Evolutionary conservation across 148 eudicot genomes (phyloP), one percentile per base, ranked within the genome.

Genomic region (Tetragonia tetragonoides): DNA sequence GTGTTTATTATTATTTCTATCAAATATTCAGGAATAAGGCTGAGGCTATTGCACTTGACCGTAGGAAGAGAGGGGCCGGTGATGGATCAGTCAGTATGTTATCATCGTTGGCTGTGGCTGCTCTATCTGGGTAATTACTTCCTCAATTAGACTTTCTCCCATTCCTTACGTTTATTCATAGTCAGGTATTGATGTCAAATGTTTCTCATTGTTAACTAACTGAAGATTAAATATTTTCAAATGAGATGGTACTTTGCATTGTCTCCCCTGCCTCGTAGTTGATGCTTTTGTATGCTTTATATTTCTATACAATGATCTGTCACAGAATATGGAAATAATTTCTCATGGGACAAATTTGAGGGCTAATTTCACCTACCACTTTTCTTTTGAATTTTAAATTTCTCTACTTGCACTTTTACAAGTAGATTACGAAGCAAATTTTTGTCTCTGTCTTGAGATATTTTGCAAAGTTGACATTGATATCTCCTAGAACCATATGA

Each of bases 1-100:
- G 99, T 90, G 99, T 95, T 86, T 95, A 95, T 85, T 95, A 95
- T 89, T 95, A 95, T 91, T 91, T 95, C 94, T 95, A 95, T 89
- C 97, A 93, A 95, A 90, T 95, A 93, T 91, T 95, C 81, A 91
- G 99, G 91, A 93, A 76, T 83, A 93, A 81, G 85, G 97, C 97
- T 78, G 99, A 88, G 89, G 86, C 84, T 73, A 73, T 88, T 80
- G 99, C 99, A 72, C 84, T 88, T 79, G 92, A 86, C 83, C 88
- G 88, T 75, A 87, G 83, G 85, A 93, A 77, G 83, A 88, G 82
- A 81, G 97, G 96, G 71, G 62, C 76, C 49, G 99, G 99, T 70
- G 99, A 93, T 91, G 99, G 99, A 81, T 88, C 99, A 82, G 99
- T 95, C 47, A 97, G 99, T 77, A 91, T 95, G 99, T 79, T 95